These are phyloP conservation scores for Mycena galopus DNA, from an alignment of 768 basidiomycete genomes.

Conservation along the genomic window DNA sequence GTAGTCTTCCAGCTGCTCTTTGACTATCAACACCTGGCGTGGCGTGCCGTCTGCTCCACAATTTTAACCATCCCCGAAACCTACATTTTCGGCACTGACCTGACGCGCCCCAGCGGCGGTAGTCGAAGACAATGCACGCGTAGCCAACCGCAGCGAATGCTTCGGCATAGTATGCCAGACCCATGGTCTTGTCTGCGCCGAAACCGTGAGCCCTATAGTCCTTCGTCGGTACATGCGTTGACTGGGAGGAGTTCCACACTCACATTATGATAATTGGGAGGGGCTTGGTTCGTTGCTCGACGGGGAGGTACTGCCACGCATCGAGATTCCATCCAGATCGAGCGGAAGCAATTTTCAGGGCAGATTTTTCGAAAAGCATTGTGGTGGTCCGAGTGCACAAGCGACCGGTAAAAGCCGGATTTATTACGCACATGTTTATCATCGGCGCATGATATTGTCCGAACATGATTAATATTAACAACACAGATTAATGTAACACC, in stretches of 20 bases:
- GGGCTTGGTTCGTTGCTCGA: conserved; percentile 10
- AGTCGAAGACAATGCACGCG: conserved; percentile 53
- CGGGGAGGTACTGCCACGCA: conserved; percentile 50
- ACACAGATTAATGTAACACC: no score
- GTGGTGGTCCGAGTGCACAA: not conserved
- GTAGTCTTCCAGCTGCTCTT: conserved; percentile 54
- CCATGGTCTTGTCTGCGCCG: conserved; percentile 47
- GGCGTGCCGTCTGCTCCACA: conserved; percentile 47
- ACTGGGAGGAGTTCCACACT: not conserved
- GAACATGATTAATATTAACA: no score
- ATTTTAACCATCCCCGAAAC: not conserved
- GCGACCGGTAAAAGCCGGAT: not conserved
- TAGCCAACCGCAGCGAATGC: conserved; percentile 47
- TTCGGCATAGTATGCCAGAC: conserved; percentile 46
- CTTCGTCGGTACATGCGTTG: not conserved
- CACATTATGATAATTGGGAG: conserved; percentile 49
- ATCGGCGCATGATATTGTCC: not conserved
- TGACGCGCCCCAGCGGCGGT: conserved; percentile 53
- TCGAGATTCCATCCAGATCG: conserved; percentile 49
- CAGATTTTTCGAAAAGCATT: conserved; percentile 31
- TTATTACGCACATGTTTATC: not conserved
- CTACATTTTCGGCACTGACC: conserved; percentile 34
- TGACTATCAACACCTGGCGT: conserved; percentile 42
- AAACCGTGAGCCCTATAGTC: conserved; percentile 51
- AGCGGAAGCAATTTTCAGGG: conserved; percentile 48